These are phyloP conservation scores for Colletotrichum euphorbiae DNA, from an alignment of 2,329 filamentous ascomycete species.

Conservation along the genomic window DNA sequence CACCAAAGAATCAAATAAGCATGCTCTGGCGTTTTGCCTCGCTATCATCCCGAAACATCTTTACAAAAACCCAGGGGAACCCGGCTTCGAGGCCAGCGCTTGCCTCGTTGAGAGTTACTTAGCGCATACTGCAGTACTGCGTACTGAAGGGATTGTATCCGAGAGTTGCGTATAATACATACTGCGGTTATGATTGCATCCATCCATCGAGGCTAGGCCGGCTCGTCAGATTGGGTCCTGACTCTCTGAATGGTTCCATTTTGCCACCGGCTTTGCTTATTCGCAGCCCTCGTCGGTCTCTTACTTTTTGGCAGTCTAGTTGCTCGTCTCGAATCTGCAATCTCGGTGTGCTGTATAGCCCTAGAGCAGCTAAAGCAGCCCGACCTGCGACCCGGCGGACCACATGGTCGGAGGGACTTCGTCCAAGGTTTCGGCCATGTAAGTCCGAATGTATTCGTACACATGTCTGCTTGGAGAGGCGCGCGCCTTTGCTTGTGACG, in stretches of 20 bases:
- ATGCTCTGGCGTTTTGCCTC: slow-evolving; percentile 34
- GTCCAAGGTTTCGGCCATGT: slow-evolving; percentile 36
- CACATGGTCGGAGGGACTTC: slow-evolving; percentile 34
- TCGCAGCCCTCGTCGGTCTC: slow-evolving; percentile 29
- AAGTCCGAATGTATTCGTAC: slow-evolving; percentile 26
- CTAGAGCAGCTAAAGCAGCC: slow-evolving; percentile 38
- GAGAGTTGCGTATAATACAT: background rate
- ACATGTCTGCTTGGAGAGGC: slow-evolving; percentile 26
- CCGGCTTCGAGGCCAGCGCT: background rate
- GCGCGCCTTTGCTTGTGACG: slow-evolving; percentile 40
- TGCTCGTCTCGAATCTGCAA: slow-evolving; percentile 38
- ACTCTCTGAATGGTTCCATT: slow-evolving; percentile 52
- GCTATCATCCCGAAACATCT: slow-evolving; percentile 21
- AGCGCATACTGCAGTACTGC: too few species aligned
- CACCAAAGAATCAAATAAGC: slow-evolving; percentile 25
- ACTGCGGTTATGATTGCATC: slow-evolving; percentile 6
- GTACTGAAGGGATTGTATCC: background rate
- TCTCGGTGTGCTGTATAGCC: slow-evolving; percentile 29
- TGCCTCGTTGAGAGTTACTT: slow-evolving; percentile 14
- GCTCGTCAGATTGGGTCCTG: slow-evolving; percentile 49
- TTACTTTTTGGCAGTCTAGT: slow-evolving; percentile 19
- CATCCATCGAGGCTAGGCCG: slow-evolving; percentile 19
- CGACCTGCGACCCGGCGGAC: slow-evolving; percentile 33
- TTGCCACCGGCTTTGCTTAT: slow-evolving; percentile 49
- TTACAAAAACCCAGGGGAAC: slow-evolving; percentile 14